A percentile compares a stretch with the other conserved stretches of the same genome.
phyloP scores from a whole-genome alignment of 2,329 filamentous ascomycete genomes.

The Clonostachys sp. region DNA sequence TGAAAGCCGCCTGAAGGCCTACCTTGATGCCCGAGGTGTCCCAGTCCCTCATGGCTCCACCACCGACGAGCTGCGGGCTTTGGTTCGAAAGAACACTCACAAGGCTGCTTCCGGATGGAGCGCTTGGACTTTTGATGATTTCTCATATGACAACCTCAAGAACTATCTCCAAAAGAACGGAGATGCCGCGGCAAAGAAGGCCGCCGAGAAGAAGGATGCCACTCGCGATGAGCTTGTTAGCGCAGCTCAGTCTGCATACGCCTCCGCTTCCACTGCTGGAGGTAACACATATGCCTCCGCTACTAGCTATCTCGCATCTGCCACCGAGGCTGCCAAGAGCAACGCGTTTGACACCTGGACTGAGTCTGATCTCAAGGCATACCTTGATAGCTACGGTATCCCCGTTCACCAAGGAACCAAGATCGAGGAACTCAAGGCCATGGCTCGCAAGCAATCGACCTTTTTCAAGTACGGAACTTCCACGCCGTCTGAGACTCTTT shows the following conservation, averaged over 20 bases:
- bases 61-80: slow-evolving; percentile 67
- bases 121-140: slow-evolving; percentile 77
- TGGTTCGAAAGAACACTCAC: slow-evolving; percentile 70
- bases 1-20: slow-evolving; percentile 72
- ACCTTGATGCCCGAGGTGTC: slow-evolving; percentile 71
- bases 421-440: slow-evolving; percentile 64
- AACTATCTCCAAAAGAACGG: slow-evolving; percentile 47
- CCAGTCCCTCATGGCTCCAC: slow-evolving; percentile 69
- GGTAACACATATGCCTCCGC: slow-evolving; percentile 59
- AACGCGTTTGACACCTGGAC: slow-evolving; percentile 70
- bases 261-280: slow-evolving; percentile 53
- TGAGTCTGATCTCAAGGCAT: slow-evolving; percentile 68
- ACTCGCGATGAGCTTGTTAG: slow-evolving; percentile 70
- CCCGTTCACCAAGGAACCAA: slow-evolving; percentile 62
- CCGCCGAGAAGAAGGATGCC: slow-evolving; percentile 56
- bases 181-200: slow-evolving; percentile 51
- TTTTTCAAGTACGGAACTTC: slow-evolving; percentile 75
- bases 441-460: slow-evolving; percentile 67
- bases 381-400: slow-evolving; percentile 75
- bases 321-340: slow-evolving; percentile 62
- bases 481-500: slow-evolving; percentile 59
- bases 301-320: slow-evolving; percentile 64
- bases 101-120: slow-evolving; percentile 64
- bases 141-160: slow-evolving; percentile 66
- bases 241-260: slow-evolving; percentile 57